These are phyloP conservation scores for Magnolia kwangsiensis DNA, from an alignment of 164 flowering plant genomes.

Conservation along the genomic window DNA sequence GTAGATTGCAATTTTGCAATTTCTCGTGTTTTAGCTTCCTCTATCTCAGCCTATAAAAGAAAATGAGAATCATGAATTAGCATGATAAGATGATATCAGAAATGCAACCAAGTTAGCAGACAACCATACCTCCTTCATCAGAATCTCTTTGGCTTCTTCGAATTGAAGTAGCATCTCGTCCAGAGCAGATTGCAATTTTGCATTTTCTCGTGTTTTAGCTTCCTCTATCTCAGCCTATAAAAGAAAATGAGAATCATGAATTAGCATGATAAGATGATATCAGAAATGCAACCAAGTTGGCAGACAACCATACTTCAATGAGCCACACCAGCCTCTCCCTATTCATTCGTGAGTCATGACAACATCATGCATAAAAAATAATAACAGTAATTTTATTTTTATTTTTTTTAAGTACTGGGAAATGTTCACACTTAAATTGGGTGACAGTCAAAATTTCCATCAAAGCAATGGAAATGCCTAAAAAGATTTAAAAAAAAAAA, in stretches of 20 bases:
- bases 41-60: conserved; percentile 65
- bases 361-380: background rate
- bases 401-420: background rate
- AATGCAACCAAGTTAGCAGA: background rate
- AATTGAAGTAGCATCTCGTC: conserved; percentile 70
- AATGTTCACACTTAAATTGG: too few species aligned
- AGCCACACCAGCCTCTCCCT: background rate
- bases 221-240: conserved; percentile 82
- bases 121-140: conserved; percentile 42
- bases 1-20: conserved; percentile 69
- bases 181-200: conserved; percentile 68
- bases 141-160: conserved; percentile 62
- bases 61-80: background rate
- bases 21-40: conserved; percentile 88
- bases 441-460: too few species aligned
- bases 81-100: background rate
- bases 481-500: too few species aligned
- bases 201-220: conserved; percentile 82
- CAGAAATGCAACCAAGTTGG: background rate
- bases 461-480: too few species aligned
- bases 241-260: background rate
- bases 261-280: background rate
- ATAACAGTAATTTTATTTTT: background rate
- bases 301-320: background rate
- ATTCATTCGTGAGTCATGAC: background rate